Evolutionary conservation across 73 alveolate genomes (phyloP).

Genomic region (Paramecium bursaria): DNA sequence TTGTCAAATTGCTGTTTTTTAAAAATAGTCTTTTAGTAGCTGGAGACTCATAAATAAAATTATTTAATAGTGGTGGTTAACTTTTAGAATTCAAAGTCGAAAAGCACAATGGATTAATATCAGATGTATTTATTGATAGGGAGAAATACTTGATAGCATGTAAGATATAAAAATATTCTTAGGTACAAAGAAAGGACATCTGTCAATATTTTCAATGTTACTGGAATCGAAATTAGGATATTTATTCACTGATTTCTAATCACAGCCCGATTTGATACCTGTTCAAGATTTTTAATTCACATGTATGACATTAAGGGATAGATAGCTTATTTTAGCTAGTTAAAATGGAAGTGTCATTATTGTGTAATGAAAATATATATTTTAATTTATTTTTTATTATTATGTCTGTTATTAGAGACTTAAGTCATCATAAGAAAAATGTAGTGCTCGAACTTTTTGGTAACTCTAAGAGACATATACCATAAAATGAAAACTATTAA

Average conservation of each 20-base stretch:
- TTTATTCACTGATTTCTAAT: conserved; percentile 12
- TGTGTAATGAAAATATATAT: too few relatives aligned
- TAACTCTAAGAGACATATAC: conserved; percentile 4
- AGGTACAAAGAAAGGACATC: conserved; percentile 41
- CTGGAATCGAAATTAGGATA: conserved; percentile 30
- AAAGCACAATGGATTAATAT: conserved; percentile 20
- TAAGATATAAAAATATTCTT: neutral
- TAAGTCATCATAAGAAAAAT: conserved; percentile 26
- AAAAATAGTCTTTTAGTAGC: conserved; percentile 40
- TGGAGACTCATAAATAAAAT: conserved; percentile 40
- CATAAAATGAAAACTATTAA: conserved; percentile 13
- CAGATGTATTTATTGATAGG: conserved; percentile 52
- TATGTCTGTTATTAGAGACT: conserved; percentile 58
- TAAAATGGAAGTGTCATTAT: conserved; percentile 60
- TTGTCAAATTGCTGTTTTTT: conserved; percentile 54
- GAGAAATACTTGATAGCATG: conserved; percentile 28
- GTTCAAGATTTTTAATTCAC: conserved; percentile 23
- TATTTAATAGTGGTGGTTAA: conserved; percentile 41
- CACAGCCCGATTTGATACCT: conserved; percentile 4
- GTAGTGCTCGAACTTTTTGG: conserved; percentile 49
- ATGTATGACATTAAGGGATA: conserved; percentile 11
- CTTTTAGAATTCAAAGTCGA: conserved; percentile 38
- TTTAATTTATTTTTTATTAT: too few relatives aligned
- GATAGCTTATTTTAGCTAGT: conserved; percentile 5
- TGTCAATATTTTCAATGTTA: conserved; percentile 40